Evolutionary conservation across 331 rosid species (phyloP), one percentile per base, ranked within the genome.

Genomic region (Saraca asoca): DNA sequence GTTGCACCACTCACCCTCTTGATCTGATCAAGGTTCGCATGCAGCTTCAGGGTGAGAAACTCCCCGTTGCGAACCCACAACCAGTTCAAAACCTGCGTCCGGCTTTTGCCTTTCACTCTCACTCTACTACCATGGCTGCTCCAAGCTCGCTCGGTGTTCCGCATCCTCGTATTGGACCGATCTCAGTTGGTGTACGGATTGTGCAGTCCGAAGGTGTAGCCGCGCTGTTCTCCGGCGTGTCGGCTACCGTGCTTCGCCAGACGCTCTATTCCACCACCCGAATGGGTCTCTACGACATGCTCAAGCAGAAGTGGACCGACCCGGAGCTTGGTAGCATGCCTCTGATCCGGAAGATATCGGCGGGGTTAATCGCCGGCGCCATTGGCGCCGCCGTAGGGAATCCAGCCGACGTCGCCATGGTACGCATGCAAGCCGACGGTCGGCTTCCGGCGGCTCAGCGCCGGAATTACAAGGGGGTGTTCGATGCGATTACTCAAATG

Each of bases 391-490:
- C 90, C 5, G 90, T 91, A 0, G 96, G 96, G 0, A 91, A 87
- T 69, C 98, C 98, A 0, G 98, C 96, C 0, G 96, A 91, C 57
- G 91, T 91, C 6, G 97, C 97, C 2, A 91, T 91, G 97, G 97
- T 91, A 20, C 73, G 96, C 1, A 91, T 91, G 98, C 98, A 91
- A 62, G 98, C 98, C 8, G 98, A 89, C 16, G 98, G 98, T 0
- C 43, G 97, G 12, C 87, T 85, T 12, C 95, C 97, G 43, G 70
- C n/a, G 18, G 72, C 49, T 20, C 83, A 85, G 53, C 83, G 90
- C 7, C 86, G 98, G 15, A 83, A 88, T 60, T 91, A 91, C 81
- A 69, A 59, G 18, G 69, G 95, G 64, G 98, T 87, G 8, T 70
- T 71, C 37, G 96, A 91, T 39, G 98, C 98, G 8, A 88, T 91